Evolutionary conservation across 2,329 filamentous ascomycete species (phyloP).

Genomic region (Daldinia sp.): DNA sequence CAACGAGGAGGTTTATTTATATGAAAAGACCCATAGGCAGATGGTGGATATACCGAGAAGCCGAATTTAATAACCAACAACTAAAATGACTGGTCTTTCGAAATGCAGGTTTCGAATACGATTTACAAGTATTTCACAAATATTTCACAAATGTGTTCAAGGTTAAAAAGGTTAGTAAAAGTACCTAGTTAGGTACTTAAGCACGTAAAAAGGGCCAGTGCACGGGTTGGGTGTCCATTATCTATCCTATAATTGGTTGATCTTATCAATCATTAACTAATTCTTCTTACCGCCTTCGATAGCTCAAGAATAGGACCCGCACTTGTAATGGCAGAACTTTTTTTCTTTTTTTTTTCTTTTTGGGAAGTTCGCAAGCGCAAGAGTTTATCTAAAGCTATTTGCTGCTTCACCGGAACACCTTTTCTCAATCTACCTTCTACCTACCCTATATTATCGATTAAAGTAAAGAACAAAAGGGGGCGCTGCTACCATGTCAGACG

Average conservation of each 20-base stretch:
- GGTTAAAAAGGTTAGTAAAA: neutral
- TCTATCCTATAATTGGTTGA: conserved; percentile 18
- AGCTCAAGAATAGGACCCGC: conserved; percentile 1
- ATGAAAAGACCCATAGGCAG: conserved; percentile 8
- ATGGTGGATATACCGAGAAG: neutral
- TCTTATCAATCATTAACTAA: neutral
- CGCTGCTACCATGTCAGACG: conserved; percentile 99
- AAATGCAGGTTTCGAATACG: neutral
- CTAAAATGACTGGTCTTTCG: neutral
- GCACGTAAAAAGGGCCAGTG: neutral
- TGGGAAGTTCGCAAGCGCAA: conserved; percentile 24
- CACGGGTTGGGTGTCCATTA: conserved; percentile 5
- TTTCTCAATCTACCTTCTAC: neutral
- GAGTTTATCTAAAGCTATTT: conserved; percentile 3
- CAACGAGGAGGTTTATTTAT: conserved; percentile 16
- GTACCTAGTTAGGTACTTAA: neutral
- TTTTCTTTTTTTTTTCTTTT: conserved; percentile 17
- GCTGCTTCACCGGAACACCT: neutral
- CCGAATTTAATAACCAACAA: neutral
- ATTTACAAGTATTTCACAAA: neutral
- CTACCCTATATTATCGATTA: neutral
- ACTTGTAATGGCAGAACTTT: conserved; percentile 40
- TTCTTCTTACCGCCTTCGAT: conserved; percentile 25
- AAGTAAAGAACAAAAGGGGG: conserved; percentile 37
- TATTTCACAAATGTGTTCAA: too few species aligned